Base-by-base conservation (phyloP, 2,329 filamentous ascomycete species). In the Verticillium longisporum region DNA sequence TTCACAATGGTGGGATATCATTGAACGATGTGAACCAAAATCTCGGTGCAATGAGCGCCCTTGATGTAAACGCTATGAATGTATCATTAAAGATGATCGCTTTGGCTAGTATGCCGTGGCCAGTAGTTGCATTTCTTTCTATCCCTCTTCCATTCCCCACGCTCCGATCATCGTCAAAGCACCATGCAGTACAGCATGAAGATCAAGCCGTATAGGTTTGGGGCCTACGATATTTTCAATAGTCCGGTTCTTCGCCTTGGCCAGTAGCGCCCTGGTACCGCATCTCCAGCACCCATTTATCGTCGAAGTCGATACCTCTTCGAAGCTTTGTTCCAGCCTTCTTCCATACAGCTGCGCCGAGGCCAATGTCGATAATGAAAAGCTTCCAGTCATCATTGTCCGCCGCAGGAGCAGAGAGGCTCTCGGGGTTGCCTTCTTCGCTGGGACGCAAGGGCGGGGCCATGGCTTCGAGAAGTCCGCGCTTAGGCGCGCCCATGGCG, bases 261-360 rank as follows among this genome's bases (percentile, higher is more conserved):
- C 34, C 45, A n/a, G 18, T 31, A 5, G 14, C 32, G 4, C 77
- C 75, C 26, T 77, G 76, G 63, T 83, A 84, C 62, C 73, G 77
- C 75, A 95, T 84, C 68, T 88, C 86, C 14, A 96, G 81, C 64
- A 95, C 87, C 94, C 94, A 98, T 66, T 88, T 85, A 62, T 88
- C 87, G 31, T 91, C 92, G 79, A 97, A 98, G 68, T 93, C 92
- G 61, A 97, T 88, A 0, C 92, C 92, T 66, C 91, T 88, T 21
- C 92, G 86, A 58, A 92, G 85, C 71, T 90, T 88, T 4, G 90
- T 91, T 2, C 91, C 90, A 1, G 90, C 90, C 72, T 92, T 92
- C 70, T 88, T 89, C 89, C 93, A 96, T 3, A 92, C 91, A 4
- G 89, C 85, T 61, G 91, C 88, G 1, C 87, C 88, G 14, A 97